Percentiles rank a stretch among this genome's conserved stretches.
These are phyloP conservation scores for Zygoascus meyerae DNA, from an alignment of 1,139 yeast species.

Conservation along the genomic window DNA sequence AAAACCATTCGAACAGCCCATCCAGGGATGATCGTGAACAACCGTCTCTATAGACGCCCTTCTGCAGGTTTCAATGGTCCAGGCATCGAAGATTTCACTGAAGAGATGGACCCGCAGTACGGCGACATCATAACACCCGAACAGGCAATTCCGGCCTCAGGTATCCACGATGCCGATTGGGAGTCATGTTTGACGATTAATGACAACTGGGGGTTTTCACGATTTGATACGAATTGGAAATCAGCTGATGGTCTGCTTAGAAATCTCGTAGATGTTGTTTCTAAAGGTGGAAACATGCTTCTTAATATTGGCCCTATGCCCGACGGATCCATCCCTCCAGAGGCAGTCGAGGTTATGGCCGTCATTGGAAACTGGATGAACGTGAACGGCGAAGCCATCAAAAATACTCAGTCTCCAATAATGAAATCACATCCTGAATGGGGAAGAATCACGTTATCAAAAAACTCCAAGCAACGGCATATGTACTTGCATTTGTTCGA, in stretches of 20 bases:
- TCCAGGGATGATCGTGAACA: slow-evolving; percentile 15
- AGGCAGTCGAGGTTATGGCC: slow-evolving; percentile 8
- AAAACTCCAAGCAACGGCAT: background rate
- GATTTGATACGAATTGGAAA: slow-evolving; percentile 14
- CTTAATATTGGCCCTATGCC: slow-evolving; percentile 18
- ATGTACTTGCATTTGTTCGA: background rate
- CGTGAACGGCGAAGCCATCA: slow-evolving; percentile 14
- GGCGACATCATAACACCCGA: slow-evolving; percentile 20
- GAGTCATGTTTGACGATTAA: slow-evolving; percentile 18
- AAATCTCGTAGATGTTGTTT: slow-evolving; percentile 14
- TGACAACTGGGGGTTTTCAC: slow-evolving; percentile 17
- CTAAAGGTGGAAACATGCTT: slow-evolving; percentile 17
- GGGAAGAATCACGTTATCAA: background rate
- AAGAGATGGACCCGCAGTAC: slow-evolving; percentile 14
- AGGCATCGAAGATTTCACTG: slow-evolving; percentile 12
- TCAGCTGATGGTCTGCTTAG: slow-evolving; percentile 11
- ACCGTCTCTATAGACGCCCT: slow-evolving; percentile 14
- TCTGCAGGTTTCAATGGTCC: slow-evolving; percentile 15
- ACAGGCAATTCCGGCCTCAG: slow-evolving; percentile 13
- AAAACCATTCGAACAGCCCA: slow-evolving; percentile 10
- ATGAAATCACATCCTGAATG: background rate
- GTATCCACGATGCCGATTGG: slow-evolving; percentile 14
- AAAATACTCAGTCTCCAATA: slow-evolving; percentile 1
- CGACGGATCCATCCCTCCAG: slow-evolving; percentile 16
- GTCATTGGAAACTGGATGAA: slow-evolving; percentile 15